Evolutionary conservation across 1,284 basidiomycete species (phyloP), one percentile per base, ranked within the genome.

Genomic region (Phlebopus sp.): DNA sequence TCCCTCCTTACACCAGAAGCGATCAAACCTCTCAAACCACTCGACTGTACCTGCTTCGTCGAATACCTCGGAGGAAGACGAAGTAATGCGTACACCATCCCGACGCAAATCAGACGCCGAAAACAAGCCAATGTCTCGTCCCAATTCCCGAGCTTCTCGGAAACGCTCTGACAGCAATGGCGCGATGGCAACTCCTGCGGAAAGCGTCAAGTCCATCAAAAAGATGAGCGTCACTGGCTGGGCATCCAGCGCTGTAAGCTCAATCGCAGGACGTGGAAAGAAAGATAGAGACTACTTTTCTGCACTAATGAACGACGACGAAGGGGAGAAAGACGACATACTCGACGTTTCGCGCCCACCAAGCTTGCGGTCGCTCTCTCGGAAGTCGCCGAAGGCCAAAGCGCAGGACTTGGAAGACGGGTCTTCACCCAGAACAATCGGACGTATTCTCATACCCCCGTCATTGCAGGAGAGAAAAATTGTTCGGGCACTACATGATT

Each of bases 401-500:
- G 63, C 69, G 19, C 68, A 61, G 46, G 69, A 74, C 41, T 66
- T 66, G 38, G 39, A 67, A 4, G 37, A 48, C 21, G 59, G 57
- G n/a, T 46, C 61, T 5, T 72, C 73, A 14, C 70, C 76, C 4
- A 73, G 68, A 52, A 60, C 67, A 4, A 63, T 76, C 2, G 55
- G 69, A 2, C 74, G 75, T 10, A 75, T 78, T 32, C 56, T 77
- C 37, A 82, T 78, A 53, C 69, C 72, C 0, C 69, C 69, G 23
- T 78, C 76, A 5, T 62, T 69, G 45, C 70, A 72, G 39, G 74
- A 72, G 39, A 72, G 63, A 59, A 88, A 81, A 62, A 50, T 78
- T 17, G 84, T 88, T 43, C 77, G 81, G 42, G 90, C 87, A 0
- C 59, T 87, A 53, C 81, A 86, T 59, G 86, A 89, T 60, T 93